phyloP scores from a whole-genome alignment of 805 yeast species.

The Wickerhamiella kurtzmanii region DNA sequence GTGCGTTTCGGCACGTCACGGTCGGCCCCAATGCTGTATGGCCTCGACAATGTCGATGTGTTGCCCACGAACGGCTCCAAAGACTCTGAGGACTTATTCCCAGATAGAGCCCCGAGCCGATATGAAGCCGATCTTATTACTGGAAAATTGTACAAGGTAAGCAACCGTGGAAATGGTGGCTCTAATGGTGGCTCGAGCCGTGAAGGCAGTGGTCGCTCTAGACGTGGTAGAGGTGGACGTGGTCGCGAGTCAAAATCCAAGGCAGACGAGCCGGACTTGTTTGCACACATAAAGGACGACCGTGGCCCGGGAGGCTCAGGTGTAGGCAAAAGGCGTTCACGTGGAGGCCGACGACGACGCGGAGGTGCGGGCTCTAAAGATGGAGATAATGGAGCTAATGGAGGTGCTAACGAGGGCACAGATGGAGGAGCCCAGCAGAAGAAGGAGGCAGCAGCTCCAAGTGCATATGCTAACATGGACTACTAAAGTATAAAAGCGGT shows the following conservation, averaged over 20 bases:
- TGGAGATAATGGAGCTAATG: not conserved
- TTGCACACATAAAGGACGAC: too few relatives aligned
- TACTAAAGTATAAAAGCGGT: slow-evolving; percentile 3
- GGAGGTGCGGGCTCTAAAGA: not conserved
- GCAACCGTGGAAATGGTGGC: too few relatives aligned
- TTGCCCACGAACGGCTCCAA: slow-evolving; percentile 1
- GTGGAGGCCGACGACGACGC: not conserved
- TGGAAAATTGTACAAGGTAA: slow-evolving; percentile 23
- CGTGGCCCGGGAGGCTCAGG: too few relatives aligned
- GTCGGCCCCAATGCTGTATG: slow-evolving; percentile 19
- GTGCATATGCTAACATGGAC: slow-evolving; percentile 6
- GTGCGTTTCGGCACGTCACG: slow-evolving; percentile 19
- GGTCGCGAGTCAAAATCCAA: not conserved
- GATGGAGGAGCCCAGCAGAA: too few relatives aligned
- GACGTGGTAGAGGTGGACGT: slow-evolving; percentile 8
- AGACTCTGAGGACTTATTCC: slow-evolving; percentile 17
- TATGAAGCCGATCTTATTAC: slow-evolving; percentile 6
- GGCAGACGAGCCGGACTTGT: slow-evolving; percentile 13
- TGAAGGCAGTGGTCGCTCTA: slow-evolving; percentile 2
- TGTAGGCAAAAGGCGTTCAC: not conserved
- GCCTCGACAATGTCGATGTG: slow-evolving; percentile 10
- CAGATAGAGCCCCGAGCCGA: slow-evolving; percentile 14
- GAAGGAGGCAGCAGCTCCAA: not conserved
- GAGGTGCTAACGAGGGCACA: too few relatives aligned
- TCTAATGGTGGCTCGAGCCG: too few relatives aligned